Base-by-base conservation (phyloP, 1,284 basidiomycete genomes). In the Filobasidium uniguttulatum region DNA sequence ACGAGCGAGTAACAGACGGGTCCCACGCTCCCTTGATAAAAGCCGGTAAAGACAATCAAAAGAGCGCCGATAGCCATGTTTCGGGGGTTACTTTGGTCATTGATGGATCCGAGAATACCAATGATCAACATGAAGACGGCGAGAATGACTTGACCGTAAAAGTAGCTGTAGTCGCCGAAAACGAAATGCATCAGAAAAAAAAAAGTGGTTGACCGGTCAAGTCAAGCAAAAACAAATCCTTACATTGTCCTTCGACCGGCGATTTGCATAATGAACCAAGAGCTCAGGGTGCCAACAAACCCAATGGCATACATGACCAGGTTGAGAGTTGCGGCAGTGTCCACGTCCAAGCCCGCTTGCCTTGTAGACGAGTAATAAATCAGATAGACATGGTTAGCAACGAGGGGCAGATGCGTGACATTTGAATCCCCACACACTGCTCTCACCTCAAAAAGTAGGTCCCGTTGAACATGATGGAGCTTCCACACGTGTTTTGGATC, bases 241-340 rank as follows among this genome's bases (percentile, higher is more conserved):
- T 55, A 55, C n/a, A 41, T 41, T 10, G 38, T 41, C 10, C 71
- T 62, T 25, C 71, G 63, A 20, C 71, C 71, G 54, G 67, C 50
- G 33, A 52, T 50, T 22, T 50, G 53, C 58, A 72, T 71, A 40
- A 70, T 46, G 55, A 60, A 63, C 68, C 68, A 70, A 2, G 62
- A 61, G 31, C 53, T 51, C 54, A 67, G 51, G 2, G 67, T 68
- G 33, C 68, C 68, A 52, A 59, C 47, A 38, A 60, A 52, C 29
- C 61, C 62, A 47, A 68, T 54, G 10, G 59, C 60, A 49, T 66
- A 64, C 54, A 60, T 60, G 40, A 60, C 59, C 26, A 70, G 58
- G 55, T 59, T 55, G 29, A 70, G 52, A 46, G 63, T 61, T 50
- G 64, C 65, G 33, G 67, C 61, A 49, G 57, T 49, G 3, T 52